Conservation (phyloP, 139 green algal genomes). For the Micractinium conductrix region DNA sequence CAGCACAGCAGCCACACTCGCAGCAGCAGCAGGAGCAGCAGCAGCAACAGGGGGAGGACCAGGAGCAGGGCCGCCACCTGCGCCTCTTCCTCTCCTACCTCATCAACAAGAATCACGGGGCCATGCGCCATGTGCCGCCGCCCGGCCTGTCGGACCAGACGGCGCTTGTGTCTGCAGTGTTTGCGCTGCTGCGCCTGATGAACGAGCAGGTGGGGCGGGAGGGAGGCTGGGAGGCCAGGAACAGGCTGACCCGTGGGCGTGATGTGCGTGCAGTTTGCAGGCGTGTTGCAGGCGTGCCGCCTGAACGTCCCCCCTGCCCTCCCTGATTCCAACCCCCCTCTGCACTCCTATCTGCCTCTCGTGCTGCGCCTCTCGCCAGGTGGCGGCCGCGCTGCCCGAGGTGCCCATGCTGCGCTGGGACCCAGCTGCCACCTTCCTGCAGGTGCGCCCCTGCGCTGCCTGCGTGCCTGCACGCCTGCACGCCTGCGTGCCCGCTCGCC, state of each 20-base stretch:
- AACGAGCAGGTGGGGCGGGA: conserved; percentile 13
- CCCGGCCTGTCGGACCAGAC: conserved; percentile 80
- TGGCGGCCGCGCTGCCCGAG: background rate
- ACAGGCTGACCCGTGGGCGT: too few relatives aligned
- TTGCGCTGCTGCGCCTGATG: conserved; percentile 68
- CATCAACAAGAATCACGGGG: conserved; percentile 74
- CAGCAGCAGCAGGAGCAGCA: background rate
- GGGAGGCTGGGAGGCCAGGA: too few relatives aligned
- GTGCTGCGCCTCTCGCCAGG: background rate
- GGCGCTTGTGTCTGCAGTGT: conserved; percentile 78
- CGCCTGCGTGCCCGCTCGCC: background rate
- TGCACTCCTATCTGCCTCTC: too few relatives aligned
- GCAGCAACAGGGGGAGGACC: background rate
- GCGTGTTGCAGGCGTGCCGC: too few relatives aligned
- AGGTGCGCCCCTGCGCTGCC: background rate
- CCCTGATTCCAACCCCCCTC: too few relatives aligned
- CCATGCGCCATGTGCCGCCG: conserved; percentile 72
- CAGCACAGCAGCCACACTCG: background rate
- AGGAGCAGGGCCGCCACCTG: conserved; percentile 27
- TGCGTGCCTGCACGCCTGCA: background rate
- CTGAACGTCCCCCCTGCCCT: too few relatives aligned
- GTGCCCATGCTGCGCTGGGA: conserved; percentile 21
- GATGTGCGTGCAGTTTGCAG: too few relatives aligned
- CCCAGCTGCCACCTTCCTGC: background rate
- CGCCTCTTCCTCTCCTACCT: conserved; percentile 67